Evolutionary conservation across 495 filamentous ascomycete species (phyloP), one percentile per base, ranked within the genome.

Genomic region (Filosporella fistucella): DNA sequence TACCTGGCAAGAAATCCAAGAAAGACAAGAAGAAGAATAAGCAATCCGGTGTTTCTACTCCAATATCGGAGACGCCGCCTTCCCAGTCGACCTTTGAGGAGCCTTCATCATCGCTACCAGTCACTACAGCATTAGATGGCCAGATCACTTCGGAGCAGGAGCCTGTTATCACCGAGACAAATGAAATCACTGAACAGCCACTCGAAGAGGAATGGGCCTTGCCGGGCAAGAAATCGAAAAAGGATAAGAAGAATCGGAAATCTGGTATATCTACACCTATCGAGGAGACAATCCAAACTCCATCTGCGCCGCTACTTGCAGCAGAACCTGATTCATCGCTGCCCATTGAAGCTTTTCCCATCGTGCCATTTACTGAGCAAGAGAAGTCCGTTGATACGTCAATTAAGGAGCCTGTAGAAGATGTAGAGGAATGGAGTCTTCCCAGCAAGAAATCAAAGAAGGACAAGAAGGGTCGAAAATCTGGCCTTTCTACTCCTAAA

Each of bases 371-470:
- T n/a, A n/a, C n/a, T n/a, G n/a, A n/a, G n/a, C n/a, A n/a, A 4
- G 20, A 16, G 6, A 21, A 16, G 5, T 21, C 9, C 35, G 10
- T 21, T n/a, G n/a, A n/a, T n/a, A n/a, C n/a, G n/a, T n/a, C n/a
- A n/a, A n/a, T n/a, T n/a, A 14, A 20, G 12, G 39, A 51, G 30
- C 12, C 29, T n/a, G 20, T 22, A n/a, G 39, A 51, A 22, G 12
- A 18, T 13, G 24, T 18, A 16, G 25, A 43, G 12, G 41, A 43
- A 16, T 42, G 39, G 39, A n/a, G 12, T 32, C 9, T 38, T 23
- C 24, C 40, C 10, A 45, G 36, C 11, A 63, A 65, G 21, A 63
- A 64, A 48, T 59, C 55, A 42, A 61, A 59, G 45, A 63, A 64
- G 55, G 59, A 61, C 30, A 60, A 61, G 55, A 63, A 63, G 34